These are phyloP conservation scores for Aurifilum marmelostoma DNA, from an alignment of 2,329 filamentous ascomycete genomes.

Conservation along the genomic window DNA sequence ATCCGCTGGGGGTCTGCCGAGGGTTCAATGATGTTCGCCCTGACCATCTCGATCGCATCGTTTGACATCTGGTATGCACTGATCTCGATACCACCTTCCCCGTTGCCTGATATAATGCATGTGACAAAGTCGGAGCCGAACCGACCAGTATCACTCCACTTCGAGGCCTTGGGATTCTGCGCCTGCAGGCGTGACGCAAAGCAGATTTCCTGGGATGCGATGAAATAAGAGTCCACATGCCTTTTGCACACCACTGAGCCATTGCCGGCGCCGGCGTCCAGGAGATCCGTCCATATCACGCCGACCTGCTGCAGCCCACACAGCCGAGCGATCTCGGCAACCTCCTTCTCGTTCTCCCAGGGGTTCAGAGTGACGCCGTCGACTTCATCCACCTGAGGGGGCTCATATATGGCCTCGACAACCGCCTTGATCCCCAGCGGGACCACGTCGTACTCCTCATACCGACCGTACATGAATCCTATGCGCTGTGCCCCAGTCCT, in stretches of 20 bases:
- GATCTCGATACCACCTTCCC: slow-evolving; percentile 83
- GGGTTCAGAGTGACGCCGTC: slow-evolving; percentile 85
- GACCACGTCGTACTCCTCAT: slow-evolving; percentile 88
- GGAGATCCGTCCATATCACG: slow-evolving; percentile 91
- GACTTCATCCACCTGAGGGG: slow-evolving; percentile 84
- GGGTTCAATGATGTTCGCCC: slow-evolving; percentile 91
- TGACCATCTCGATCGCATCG: slow-evolving; percentile 94
- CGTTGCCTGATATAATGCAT: slow-evolving; percentile 92
- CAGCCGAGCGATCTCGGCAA: slow-evolving; percentile 77
- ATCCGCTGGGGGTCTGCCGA: slow-evolving; percentile 92
- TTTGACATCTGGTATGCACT: slow-evolving; percentile 95
- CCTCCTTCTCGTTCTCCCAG: slow-evolving; percentile 82
- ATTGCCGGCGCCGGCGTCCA: slow-evolving; percentile 79
- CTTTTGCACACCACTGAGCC: slow-evolving; percentile 92
- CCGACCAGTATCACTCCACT: slow-evolving; percentile 93
- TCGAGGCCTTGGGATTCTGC: slow-evolving; percentile 84
- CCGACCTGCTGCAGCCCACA: slow-evolving; percentile 90
- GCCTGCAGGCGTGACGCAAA: slow-evolving; percentile 90
- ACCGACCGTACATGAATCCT: slow-evolving; percentile 89
- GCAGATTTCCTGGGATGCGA: slow-evolving; percentile 88
- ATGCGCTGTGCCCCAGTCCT: slow-evolving; percentile 81
- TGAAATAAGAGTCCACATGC: slow-evolving; percentile 91
- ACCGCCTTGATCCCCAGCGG: slow-evolving; percentile 93
- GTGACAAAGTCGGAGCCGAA: slow-evolving; percentile 98
- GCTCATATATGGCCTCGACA: slow-evolving; percentile 96